Evolutionary conservation across 257 asterid species (phyloP), one percentile per base, ranked within the genome.

Genomic region (Przewalskia tangutica): DNA sequence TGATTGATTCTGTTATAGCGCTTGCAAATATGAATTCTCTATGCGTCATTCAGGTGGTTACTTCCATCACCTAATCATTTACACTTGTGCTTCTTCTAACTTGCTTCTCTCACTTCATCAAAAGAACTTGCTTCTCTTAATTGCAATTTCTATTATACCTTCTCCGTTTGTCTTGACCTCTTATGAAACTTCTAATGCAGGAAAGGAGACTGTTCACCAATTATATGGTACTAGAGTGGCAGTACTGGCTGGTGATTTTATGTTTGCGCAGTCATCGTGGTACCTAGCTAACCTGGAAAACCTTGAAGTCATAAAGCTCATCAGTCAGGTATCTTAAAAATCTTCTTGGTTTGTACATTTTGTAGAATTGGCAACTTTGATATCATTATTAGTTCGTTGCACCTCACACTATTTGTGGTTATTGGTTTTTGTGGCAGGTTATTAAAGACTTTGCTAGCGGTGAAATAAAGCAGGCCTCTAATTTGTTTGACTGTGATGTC

Each of bases 261-360:
- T 95, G 98, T 93, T 95, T 83, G 98, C 99, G 40, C 99, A 95
- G 85, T 94, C 99, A 11, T 95, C 99, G 16, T 95, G 98, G 99
- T 93, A 92, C 91, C 90, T 95, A 7, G 99, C 98, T 23, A 95
- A 93, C 86, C 99, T 95, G 38, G 99, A 93, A 88, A 95, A 95
- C 70, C 91, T 95, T 38, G 98, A 95, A 83, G 97, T 95, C 81
- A 95, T 95, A 81, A 93, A 95, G 90, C 97, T 95, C 51, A 91
- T 95, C 83, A 93, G 99, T 77, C 98, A 95, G 97, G 99, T 95
- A 85, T 56, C 54, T 48, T 75, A 67, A 20, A 38, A 66, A 55
- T 70, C 78, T 10, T 17, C 56, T 77, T 27, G 4, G 46, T 23
- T 5, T 34, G 16, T 68, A 48, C 60, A 12, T 73, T 4, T 73